phyloP scores from a whole-genome alignment of 2,329 filamentous ascomycete genomes.

The Rachicladosporium sp. region DNA sequence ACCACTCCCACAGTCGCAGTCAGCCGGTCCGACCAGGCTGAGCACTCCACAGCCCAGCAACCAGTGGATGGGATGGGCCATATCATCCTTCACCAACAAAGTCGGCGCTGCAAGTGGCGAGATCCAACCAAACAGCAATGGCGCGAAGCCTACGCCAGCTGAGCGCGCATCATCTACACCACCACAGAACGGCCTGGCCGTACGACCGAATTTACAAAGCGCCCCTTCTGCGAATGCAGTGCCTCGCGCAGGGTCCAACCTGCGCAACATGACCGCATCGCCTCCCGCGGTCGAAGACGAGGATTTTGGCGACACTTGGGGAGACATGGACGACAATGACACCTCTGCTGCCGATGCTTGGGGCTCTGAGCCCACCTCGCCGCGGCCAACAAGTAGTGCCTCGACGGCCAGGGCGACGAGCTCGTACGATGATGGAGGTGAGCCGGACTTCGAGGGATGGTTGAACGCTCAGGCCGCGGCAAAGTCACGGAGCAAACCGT shows the following conservation, averaged over 20 bases:
- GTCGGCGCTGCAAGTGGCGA: slow-evolving; percentile 72
- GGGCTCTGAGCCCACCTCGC: slow-evolving; percentile 2
- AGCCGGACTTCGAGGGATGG: slow-evolving; percentile 95
- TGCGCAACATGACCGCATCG: slow-evolving; percentile 12
- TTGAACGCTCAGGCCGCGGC: slow-evolving; percentile 71
- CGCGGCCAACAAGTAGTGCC: slow-evolving; percentile 14
- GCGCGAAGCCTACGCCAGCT: slow-evolving; percentile 32
- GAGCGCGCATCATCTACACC: slow-evolving; percentile 38
- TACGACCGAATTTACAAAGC: slow-evolving; percentile 19
- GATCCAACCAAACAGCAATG: slow-evolving; percentile 53
- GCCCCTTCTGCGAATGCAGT: slow-evolving; percentile 18
- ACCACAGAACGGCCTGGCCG: slow-evolving; percentile 23
- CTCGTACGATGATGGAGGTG: slow-evolving; percentile 68
- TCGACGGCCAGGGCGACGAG: slow-evolving; percentile 12
- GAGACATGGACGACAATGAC: slow-evolving; percentile 42
- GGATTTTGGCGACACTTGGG: slow-evolving; percentile 65
- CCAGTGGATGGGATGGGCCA: slow-evolving; percentile 92
- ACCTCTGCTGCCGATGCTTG: slow-evolving; percentile 6
- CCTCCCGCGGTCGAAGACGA: slow-evolving; percentile 30
- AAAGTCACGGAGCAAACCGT: slow-evolving; percentile 54
- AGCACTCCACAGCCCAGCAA: slow-evolving; percentile 54
- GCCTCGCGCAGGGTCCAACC: slow-evolving; percentile 17
- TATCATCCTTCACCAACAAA: slow-evolving; percentile 97
- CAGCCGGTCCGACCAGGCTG: slow-evolving; percentile 49
- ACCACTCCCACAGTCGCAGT: slow-evolving; percentile 48